A percentile compares a stretch with the other conserved stretches of the same genome.
These are phyloP conservation scores for Xylaria venustula DNA, from an alignment of 495 filamentous ascomycete species.

Conservation along the genomic window DNA sequence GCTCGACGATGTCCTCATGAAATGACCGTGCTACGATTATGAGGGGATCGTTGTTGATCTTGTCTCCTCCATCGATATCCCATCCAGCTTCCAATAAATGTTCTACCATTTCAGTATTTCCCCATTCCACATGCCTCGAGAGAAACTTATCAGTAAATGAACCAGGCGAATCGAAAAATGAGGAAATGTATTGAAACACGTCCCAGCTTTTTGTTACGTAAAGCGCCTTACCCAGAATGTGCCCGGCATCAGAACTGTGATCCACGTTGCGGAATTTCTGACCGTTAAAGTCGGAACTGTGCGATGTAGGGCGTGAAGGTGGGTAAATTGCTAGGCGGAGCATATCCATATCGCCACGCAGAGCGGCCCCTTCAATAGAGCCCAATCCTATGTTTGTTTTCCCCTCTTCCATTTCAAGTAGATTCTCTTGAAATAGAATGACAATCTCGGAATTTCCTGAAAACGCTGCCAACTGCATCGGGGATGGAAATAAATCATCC, in stretches of 20 bases:
- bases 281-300: slow-evolving; percentile 11
- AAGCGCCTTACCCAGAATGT: neutral
- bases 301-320: slow-evolving; percentile 11
- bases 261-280: slow-evolving; percentile 10
- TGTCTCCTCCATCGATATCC: slow-evolving; percentile 8
- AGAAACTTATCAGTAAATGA: neutral
- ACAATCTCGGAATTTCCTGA: slow-evolving; percentile 14
- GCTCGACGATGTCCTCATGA: slow-evolving; percentile 15
- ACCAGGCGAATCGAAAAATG: neutral
- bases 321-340: slow-evolving; percentile 15
- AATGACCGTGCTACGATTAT: slow-evolving; percentile 1
- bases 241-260: neutral
- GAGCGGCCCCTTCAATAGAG: slow-evolving; percentile 10
- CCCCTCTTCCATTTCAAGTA: neutral
- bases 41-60: neutral
- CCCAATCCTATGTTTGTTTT: neutral
- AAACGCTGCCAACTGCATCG: slow-evolving; percentile 19
- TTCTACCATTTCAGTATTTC: neutral
- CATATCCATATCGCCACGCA: slow-evolving; percentile 18
- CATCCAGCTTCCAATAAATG: neutral
- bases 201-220: neutral
- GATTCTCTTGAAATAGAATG: slow-evolving; percentile 14
- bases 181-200: neutral
- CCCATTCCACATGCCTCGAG: neutral
- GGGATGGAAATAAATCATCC: slow-evolving; percentile 12